Evolutionary conservation across 2,329 filamentous ascomycete species (phyloP).

Genomic region (Aspergillus vadensis): DNA sequence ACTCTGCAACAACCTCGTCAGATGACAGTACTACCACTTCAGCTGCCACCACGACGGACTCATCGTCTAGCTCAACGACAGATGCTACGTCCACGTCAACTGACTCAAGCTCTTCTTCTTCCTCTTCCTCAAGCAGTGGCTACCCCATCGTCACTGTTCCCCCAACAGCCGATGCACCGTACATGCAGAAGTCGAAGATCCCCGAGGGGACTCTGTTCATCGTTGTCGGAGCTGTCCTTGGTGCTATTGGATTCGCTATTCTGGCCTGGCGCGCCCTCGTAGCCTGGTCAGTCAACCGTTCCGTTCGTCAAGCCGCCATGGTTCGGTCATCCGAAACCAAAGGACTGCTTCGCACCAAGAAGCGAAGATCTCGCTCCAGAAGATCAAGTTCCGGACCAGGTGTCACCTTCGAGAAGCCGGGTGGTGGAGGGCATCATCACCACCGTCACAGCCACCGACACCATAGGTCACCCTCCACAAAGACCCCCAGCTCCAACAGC

Average conservation of each 20-base stretch:
- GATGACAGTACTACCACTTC: constrained; percentile 19
- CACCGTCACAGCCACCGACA: constrained; percentile 42
- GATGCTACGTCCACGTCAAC: constrained; percentile 27
- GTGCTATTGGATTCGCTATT: constrained; percentile 77
- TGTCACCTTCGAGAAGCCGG: constrained; percentile 58
- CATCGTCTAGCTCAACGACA: constrained; percentile 28
- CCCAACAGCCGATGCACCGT: constrained; percentile 80
- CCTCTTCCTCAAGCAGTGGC: constrained; percentile 36
- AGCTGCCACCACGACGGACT: constrained; percentile 24
- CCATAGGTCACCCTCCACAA: constrained; percentile 28
- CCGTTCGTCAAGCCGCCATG: constrained; percentile 81
- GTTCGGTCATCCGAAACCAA: constrained; percentile 74
- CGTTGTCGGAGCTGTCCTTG: constrained; percentile 83
- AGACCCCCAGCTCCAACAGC: constrained; percentile 59
- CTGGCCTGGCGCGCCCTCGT: constrained; percentile 86
- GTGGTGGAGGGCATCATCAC: constrained; percentile 20
- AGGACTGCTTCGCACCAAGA: constrained; percentile 56
- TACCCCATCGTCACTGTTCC: constrained; percentile 77
- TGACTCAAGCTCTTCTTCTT: constrained; percentile 23
- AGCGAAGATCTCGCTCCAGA: constrained; percentile 36
- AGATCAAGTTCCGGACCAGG: constrained; percentile 31
- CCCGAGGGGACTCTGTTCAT: constrained; percentile 98
- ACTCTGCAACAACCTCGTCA: constrained; percentile 23
- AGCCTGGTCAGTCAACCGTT: constrained; percentile 88
- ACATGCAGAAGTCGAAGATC: constrained; percentile 81